Evolutionary conservation across 1,139 yeast species (phyloP).

Genomic region (Blastobotrys apis): DNA sequence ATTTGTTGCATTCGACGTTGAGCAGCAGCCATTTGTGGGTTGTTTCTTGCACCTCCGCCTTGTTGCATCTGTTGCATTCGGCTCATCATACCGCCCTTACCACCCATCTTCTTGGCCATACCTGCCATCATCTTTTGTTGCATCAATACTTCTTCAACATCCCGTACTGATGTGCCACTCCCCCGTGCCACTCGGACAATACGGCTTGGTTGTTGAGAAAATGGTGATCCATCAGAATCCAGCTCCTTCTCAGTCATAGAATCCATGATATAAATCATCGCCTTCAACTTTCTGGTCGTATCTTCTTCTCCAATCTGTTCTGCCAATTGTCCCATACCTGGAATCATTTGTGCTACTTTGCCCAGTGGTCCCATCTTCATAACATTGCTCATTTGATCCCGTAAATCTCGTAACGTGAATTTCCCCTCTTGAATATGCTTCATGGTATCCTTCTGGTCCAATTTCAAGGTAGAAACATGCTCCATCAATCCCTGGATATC

Average conservation of each 20-base stretch:
- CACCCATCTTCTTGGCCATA: slow-evolving; percentile 73
- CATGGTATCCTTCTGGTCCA: slow-evolving; percentile 88
- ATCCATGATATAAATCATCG: slow-evolving; percentile 90
- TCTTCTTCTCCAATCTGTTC: slow-evolving; percentile 83
- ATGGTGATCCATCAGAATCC: slow-evolving; percentile 83
- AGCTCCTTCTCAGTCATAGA: slow-evolving; percentile 93
- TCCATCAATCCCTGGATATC: slow-evolving; percentile 93
- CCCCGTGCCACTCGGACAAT: slow-evolving; percentile 90
- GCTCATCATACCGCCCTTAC: slow-evolving; percentile 45
- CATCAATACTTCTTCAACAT: slow-evolving; percentile 86
- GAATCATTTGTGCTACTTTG: slow-evolving; percentile 92
- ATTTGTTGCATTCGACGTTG: slow-evolving; percentile 37
- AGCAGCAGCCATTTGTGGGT: slow-evolving; percentile 38
- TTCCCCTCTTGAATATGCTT: slow-evolving; percentile 94
- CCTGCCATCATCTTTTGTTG: slow-evolving; percentile 95
- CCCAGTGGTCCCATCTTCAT: slow-evolving; percentile 95
- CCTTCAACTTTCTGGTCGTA: slow-evolving; percentile 71
- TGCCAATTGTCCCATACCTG: slow-evolving; percentile 80
- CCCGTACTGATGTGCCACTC: slow-evolving; percentile 90
- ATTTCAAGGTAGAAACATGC: slow-evolving; percentile 81
- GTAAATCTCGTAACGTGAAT: slow-evolving; percentile 85
- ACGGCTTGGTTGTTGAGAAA: slow-evolving; percentile 77
- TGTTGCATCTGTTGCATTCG: slow-evolving; percentile 38
- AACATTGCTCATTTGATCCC: slow-evolving; percentile 91
- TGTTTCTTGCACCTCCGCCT: slow-evolving; percentile 29